These are phyloP conservation scores for Alloascoidea hylecoeti DNA, from an alignment of 805 yeast species.

Conservation along the genomic window DNA sequence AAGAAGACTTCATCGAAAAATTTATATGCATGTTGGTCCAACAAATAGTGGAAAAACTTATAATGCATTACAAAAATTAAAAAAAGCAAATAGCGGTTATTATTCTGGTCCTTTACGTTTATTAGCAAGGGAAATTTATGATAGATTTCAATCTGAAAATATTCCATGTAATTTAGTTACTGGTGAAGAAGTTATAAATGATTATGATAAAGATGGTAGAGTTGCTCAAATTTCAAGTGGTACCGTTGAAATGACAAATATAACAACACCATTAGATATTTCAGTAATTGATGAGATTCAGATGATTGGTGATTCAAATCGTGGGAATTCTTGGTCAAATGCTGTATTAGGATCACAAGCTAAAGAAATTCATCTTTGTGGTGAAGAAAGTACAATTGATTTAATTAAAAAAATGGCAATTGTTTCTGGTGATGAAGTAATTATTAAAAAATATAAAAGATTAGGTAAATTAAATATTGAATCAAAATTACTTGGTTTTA, in stretches of 20 bases:
- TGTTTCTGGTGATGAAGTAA: conserved; percentile 70
- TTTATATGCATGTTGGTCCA: conserved; percentile 94
- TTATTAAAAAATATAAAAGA: conserved; percentile 58
- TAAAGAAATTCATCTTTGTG: conserved; percentile 81
- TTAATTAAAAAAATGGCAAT: conserved; percentile 42
- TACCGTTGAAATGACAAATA: conserved; percentile 88
- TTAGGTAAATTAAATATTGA: conserved; percentile 58
- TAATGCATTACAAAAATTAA: conserved; percentile 58
- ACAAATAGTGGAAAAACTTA: conserved; percentile 95
- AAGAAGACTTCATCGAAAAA: conserved; percentile 58
- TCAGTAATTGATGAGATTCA: conserved; percentile 94
- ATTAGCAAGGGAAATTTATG: conserved; percentile 84
- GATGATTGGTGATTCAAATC: conserved; percentile 64
- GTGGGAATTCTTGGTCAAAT: conserved; percentile 94
- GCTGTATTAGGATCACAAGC: conserved; percentile 82
- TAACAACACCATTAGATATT: conserved; percentile 55
- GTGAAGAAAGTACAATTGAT: conserved; percentile 77
- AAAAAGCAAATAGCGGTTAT: conserved; percentile 57
- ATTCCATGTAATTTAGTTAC: conserved; percentile 74
- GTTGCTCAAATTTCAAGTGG: conserved; percentile 72
- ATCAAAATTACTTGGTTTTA: conserved; percentile 14
- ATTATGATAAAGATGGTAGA: conserved; percentile 50
- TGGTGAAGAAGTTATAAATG: conserved; percentile 86
- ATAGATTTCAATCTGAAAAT: conserved; percentile 54
- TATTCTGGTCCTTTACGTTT: conserved; percentile 92